Evolutionary conservation across 345 rosid species (phyloP), one percentile per base, ranked within the genome.

Genomic region (Citrus sp.): DNA sequence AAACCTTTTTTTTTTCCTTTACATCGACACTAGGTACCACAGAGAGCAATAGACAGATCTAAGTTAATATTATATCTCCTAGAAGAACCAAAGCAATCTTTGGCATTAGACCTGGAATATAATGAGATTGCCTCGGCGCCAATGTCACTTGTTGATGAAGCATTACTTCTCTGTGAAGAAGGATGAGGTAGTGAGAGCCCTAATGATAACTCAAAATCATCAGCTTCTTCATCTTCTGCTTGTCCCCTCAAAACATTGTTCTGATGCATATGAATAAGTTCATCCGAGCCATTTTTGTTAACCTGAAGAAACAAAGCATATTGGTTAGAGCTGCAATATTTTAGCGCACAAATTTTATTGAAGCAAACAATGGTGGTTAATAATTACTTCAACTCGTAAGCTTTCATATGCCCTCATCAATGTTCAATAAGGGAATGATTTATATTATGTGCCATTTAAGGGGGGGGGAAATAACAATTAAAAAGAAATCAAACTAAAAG

Each of bases 11-110:
- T 38, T 9, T 70, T 14, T 0, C 35, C 66, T 65, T 49, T 13
- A 76, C 27, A 66, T 5, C 3, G 38, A 14, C 35, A 27, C 13
- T 75, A 87, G 68, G 82, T 81, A 63, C 93, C 91, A 61, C 93
- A 88, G n/a, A 92, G 96, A 65, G 97, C 92, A 77, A 91, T 88
- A 7, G 97, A 91, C 0, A 94, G 87, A 59, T 92, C 94, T 37
- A 94, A 83, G 74, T 91, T 90, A 9, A 91, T 77, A 60, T 79
- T 85, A 49, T 60, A 77, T 67, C 81, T 81, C 22, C 63, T 73
- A 5, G 86, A 78, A 22, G 91, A 83, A 25, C 58, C 84, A 14
- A 80, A 84, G 77, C 86, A 84, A 59, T 83, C 92, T 72, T 84
- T 82, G 16, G 75, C 76, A 37, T 28, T 84, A 69, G 90, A 83